Percentiles rank a stretch among this genome's conserved stretches.
phyloP scores from a whole-genome alignment of 129 eudicot genomes.

The Pseudognaphalium luteoalbum region DNA sequence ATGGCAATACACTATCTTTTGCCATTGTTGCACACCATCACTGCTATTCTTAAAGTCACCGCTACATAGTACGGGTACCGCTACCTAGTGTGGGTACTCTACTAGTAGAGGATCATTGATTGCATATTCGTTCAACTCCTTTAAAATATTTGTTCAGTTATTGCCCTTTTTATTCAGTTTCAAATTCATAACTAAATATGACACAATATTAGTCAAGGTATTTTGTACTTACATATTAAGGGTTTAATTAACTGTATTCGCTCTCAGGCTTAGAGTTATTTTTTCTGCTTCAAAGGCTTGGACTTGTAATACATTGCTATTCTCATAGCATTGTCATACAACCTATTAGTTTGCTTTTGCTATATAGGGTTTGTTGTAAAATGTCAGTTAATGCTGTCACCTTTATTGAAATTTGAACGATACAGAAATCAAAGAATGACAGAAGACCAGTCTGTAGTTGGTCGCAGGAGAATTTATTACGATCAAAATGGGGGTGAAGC shows the following conservation, averaged over 20 bases:
- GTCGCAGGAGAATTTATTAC: constrained; percentile 91
- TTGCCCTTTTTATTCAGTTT: constrained; percentile 13
- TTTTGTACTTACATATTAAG: not conserved
- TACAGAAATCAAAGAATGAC: constrained; percentile 94
- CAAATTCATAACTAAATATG: not conserved
- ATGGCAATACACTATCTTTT: too few relatives aligned
- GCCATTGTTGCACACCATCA: too few relatives aligned
- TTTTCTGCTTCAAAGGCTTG: not conserved
- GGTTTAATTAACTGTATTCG: not conserved
- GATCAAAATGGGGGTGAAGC: constrained; percentile 96
- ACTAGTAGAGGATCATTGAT: not conserved
- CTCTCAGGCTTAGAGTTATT: not conserved
- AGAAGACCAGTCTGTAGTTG: constrained; percentile 91
- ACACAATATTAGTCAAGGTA: not conserved
- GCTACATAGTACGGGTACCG: too few relatives aligned
- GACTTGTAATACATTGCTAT: not conserved
- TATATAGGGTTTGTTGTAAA: not conserved
- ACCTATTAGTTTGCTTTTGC: not conserved
- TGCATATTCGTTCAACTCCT: not conserved
- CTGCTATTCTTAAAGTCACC: too few relatives aligned
- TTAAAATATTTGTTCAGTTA: not conserved
- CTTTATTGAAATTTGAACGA: constrained; percentile 8
- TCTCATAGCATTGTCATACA: constrained; percentile 1
- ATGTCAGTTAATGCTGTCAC: not conserved
- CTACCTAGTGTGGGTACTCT: too few relatives aligned